Conservation (phyloP, 140 eudicot species). For the Erigeron philadelphicus region DNA sequence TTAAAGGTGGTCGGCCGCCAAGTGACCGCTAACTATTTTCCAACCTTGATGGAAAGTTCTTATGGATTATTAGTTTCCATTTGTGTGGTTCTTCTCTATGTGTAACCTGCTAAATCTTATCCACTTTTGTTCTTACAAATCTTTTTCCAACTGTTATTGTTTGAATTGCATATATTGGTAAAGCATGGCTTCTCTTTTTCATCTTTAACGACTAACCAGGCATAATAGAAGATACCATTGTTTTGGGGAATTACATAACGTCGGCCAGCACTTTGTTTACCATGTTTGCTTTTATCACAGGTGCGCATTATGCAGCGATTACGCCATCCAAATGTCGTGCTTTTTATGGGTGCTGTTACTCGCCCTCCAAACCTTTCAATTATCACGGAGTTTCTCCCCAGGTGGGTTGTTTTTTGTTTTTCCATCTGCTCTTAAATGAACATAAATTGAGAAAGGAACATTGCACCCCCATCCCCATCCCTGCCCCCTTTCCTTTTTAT, state of each 20-base stretch:
- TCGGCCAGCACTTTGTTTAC: conserved; percentile 13
- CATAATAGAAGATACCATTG: conserved; percentile 4
- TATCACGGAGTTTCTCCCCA: conserved; percentile 87
- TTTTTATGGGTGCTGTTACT: conserved; percentile 99
- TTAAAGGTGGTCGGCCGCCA: no score
- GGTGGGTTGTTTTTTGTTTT: conserved; percentile 38
- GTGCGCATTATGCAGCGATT: conserved; percentile 95
- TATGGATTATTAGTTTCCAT: neutral
- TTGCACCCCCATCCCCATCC: no score
- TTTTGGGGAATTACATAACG: conserved; percentile 13
- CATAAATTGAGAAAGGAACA: no score
- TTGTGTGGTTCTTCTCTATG: neutral
- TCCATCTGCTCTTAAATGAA: neutral
- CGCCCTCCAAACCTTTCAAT: conserved; percentile 97
- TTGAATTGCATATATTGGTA: conserved; percentile 8
- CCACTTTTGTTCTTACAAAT: neutral
- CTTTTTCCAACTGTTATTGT: neutral
- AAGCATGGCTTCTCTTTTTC: conserved; percentile 8
- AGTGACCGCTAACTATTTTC: no score
- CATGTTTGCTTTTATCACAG: conserved; percentile 35
- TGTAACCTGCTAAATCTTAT: neutral
- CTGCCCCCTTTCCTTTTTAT: no score
- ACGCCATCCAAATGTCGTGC: conserved; percentile 97
- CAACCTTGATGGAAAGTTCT: neutral
- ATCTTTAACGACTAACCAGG: conserved; percentile 26